Percentiles rank a stretch among this genome's conserved stretches.
These are phyloP conservation scores for Kentomonas sorsogonicus DNA, from an alignment of 208 protist genomes.

Conservation along the genomic window DNA sequence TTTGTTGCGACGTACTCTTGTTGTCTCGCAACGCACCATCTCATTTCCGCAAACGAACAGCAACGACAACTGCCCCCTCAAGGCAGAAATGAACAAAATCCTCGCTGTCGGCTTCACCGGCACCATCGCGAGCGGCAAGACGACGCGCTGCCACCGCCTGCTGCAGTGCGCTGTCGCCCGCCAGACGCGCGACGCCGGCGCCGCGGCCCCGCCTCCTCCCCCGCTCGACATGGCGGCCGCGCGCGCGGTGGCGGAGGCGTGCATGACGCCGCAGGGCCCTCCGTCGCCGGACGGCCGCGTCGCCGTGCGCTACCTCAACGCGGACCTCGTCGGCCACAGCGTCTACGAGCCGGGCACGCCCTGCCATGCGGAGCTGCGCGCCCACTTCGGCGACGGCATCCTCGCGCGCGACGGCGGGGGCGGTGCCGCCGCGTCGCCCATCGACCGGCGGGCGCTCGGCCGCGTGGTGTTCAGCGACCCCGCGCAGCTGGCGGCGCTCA, in stretches of 20 bases:
- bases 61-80: no score
- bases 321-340: conserved; percentile 57
- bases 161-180: conserved; percentile 21
- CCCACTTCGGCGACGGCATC: conserved; percentile 44
- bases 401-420: conserved; percentile 8
- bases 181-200: conserved; percentile 4
- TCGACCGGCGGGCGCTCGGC: conserved; percentile 51
- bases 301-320: conserved; percentile 46
- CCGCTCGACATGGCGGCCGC: background rate
- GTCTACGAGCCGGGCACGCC: conserved; percentile 65
- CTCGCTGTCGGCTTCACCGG: conserved; percentile 62
- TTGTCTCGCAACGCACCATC: no score
- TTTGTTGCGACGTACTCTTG: no score
- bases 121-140: conserved; percentile 80
- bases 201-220: background rate
- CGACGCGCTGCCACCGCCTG: conserved; percentile 52
- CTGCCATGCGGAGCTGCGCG: conserved; percentile 57
- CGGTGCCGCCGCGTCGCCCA: conserved; percentile 6
- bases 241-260: background rate
- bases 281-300: conserved; percentile 3
- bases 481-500: conserved; percentile 39
- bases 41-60: no score
- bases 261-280: background rate
- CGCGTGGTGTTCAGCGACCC: conserved; percentile 46
- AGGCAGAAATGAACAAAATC: conserved; percentile 3